phyloP scores from a whole-genome alignment of 805 yeast genomes.

The Yamadazyma tumulicola region DNA sequence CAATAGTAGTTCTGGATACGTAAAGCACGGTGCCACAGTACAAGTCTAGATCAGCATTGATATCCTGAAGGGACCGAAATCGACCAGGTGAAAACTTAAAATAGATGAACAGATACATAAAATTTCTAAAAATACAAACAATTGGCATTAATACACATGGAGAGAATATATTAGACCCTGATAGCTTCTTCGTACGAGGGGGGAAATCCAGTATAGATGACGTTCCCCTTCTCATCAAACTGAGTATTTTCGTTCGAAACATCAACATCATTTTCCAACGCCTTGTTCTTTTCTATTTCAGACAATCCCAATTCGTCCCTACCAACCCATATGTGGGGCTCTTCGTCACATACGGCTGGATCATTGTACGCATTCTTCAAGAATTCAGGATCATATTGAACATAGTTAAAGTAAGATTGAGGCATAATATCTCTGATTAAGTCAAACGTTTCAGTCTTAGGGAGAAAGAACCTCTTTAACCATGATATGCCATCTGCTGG shows the following conservation, averaged over 20 bases:
- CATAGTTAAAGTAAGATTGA: conserved; percentile 33
- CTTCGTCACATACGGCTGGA: conserved; percentile 54
- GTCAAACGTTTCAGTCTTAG: conserved; percentile 46
- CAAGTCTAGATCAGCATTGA: too few relatives aligned
- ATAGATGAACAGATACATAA: too few relatives aligned
- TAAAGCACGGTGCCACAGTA: too few relatives aligned
- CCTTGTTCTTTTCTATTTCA: conserved; percentile 52
- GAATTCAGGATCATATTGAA: conserved; percentile 40
- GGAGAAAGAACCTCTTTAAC: conserved; percentile 43
- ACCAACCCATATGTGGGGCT: conserved; percentile 69
- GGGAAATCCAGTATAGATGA: conserved; percentile 59
- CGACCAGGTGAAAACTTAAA: too few relatives aligned
- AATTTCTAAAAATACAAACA: too few relatives aligned
- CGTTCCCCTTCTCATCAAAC: conserved; percentile 55
- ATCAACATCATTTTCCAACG: conserved; percentile 51
- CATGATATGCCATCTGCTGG: conserved; percentile 24
- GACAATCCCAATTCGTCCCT: conserved; percentile 67
- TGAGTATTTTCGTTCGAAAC: conserved; percentile 57
- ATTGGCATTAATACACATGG: too few relatives aligned
- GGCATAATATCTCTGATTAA: conserved; percentile 45
- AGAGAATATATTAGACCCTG: conserved; percentile 21
- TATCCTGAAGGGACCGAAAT: too few relatives aligned
- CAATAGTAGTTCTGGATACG: too few relatives aligned
- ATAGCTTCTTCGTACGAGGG: conserved; percentile 60
- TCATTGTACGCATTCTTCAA: conserved; percentile 46